Evolutionary conservation across 1,139 yeast species (phyloP).

Genomic region (Debaryomyces coudertii): DNA sequence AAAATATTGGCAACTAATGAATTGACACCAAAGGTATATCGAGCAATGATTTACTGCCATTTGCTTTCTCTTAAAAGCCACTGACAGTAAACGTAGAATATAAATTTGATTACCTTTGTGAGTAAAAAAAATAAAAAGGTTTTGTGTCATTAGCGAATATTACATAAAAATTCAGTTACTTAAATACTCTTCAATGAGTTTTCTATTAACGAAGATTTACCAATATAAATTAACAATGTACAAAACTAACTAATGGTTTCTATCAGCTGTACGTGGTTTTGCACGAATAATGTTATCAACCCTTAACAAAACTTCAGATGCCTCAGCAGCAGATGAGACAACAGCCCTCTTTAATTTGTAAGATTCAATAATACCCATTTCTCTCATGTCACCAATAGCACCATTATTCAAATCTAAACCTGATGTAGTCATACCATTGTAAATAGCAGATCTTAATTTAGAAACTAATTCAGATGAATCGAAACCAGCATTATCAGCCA

Average conservation of each 20-base stretch:
- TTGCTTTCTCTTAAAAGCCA: too few relatives aligned
- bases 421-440: conserved; percentile 88
- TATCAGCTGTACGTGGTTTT: conserved; percentile 94
- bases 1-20: too few relatives aligned
- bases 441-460: conserved; percentile 87
- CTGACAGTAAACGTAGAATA: too few relatives aligned
- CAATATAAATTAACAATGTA: neutral
- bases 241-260: conserved; percentile 40
- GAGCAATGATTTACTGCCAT: too few relatives aligned
- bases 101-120: too few relatives aligned
- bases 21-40: too few relatives aligned
- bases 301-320: conserved; percentile 91
- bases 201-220: conserved; percentile 2
- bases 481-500: conserved; percentile 96
- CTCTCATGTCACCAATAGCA: conserved; percentile 89
- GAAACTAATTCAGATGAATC: conserved; percentile 93
- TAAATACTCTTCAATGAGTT: neutral
- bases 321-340: conserved; percentile 95
- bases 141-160: neutral
- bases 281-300: conserved; percentile 97
- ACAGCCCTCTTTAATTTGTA: conserved; percentile 92
- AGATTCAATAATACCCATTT: conserved; percentile 88
- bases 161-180: too few relatives aligned
- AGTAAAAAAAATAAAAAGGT: too few relatives aligned
- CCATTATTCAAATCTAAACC: conserved; percentile 90